phyloP scores from a whole-genome alignment of 2,329 filamentous ascomycete species.

The Knufia petricola region DNA sequence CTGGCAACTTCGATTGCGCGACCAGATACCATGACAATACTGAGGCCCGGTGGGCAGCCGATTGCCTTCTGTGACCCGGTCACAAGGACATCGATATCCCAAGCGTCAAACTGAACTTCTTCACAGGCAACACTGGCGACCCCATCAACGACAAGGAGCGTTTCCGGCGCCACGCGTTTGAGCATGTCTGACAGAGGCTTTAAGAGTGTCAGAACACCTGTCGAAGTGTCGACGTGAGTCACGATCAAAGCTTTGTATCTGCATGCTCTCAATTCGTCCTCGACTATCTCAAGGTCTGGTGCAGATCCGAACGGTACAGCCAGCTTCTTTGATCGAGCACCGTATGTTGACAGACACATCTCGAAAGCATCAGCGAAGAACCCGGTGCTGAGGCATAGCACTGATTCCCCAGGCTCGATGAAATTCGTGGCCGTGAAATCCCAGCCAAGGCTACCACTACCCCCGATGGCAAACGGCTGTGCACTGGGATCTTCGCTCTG shows the following conservation, averaged over 20 bases:
- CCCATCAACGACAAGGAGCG: constrained; percentile 83
- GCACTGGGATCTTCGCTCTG: constrained; percentile 70
- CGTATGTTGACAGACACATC: constrained; percentile 84
- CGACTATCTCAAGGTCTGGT: constrained; percentile 75
- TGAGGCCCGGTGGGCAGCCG: constrained; percentile 84
- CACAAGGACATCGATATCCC: constrained; percentile 83
- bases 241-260: constrained; percentile 89
- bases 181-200: constrained; percentile 74
- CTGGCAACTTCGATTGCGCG: constrained; percentile 73
- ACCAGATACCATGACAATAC: constrained; percentile 85
- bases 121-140: constrained; percentile 95
- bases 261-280: constrained; percentile 76
- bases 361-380: constrained; percentile 96
- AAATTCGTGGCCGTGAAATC: constrained; percentile 88
- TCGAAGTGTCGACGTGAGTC: constrained; percentile 97
- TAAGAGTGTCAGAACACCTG: constrained; percentile 85
- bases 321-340: constrained; percentile 77
- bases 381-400: constrained; percentile 87
- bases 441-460: constrained; percentile 93
- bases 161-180: constrained; percentile 76
- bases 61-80: constrained; percentile 96
- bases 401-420: constrained; percentile 76
- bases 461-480: constrained; percentile 86
- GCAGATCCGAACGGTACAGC: constrained; percentile 79
- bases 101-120: constrained; percentile 89